These are phyloP conservation scores for Solanum microdontum DNA, from an alignment of 257 asterid species.

Conservation along the genomic window DNA sequence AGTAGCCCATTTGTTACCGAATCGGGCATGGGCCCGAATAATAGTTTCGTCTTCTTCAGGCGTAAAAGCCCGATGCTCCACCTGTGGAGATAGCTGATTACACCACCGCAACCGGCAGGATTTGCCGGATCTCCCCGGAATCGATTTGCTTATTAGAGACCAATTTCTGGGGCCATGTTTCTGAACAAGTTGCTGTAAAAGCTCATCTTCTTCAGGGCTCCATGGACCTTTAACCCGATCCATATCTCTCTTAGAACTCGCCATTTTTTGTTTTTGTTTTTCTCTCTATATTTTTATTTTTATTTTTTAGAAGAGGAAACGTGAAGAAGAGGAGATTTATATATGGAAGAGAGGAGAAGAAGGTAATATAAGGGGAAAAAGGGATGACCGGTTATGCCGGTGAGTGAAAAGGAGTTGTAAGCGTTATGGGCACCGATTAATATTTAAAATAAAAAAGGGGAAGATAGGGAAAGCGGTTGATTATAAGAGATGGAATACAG, in stretches of 20 bases:
- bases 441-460: not conserved
- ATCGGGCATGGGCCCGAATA: slow-evolving; percentile 64
- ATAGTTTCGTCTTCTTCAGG: slow-evolving; percentile 76
- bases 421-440: slow-evolving; percentile 51
- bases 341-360: not conserved
- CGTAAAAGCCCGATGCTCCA: slow-evolving; percentile 82
- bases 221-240: slow-evolving; percentile 97
- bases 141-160: slow-evolving; percentile 78
- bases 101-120: slow-evolving; percentile 94
- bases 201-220: slow-evolving; percentile 90
- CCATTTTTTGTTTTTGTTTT: not conserved
- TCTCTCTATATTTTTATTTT: not conserved
- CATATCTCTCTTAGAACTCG: slow-evolving; percentile 27
- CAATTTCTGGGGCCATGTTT: slow-evolving; percentile 82
- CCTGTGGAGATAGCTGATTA: slow-evolving; percentile 93
- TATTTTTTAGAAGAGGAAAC: not conserved
- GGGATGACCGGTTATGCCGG: slow-evolving; percentile 19
- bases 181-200: slow-evolving; percentile 58
- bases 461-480: slow-evolving; percentile 39
- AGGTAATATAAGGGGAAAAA: not conserved
- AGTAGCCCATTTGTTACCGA: slow-evolving; percentile 97
- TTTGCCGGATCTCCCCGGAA: slow-evolving; percentile 84
- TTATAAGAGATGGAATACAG: slow-evolving; percentile 50
- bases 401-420: slow-evolving; percentile 3
- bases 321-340: slow-evolving; percentile 8